A percentile compares a stretch with the other conserved stretches of the same genome.
These are phyloP conservation scores for Fomitopsis palustris DNA, from an alignment of 1,284 basidiomycete genomes.

Conservation along the genomic window DNA sequence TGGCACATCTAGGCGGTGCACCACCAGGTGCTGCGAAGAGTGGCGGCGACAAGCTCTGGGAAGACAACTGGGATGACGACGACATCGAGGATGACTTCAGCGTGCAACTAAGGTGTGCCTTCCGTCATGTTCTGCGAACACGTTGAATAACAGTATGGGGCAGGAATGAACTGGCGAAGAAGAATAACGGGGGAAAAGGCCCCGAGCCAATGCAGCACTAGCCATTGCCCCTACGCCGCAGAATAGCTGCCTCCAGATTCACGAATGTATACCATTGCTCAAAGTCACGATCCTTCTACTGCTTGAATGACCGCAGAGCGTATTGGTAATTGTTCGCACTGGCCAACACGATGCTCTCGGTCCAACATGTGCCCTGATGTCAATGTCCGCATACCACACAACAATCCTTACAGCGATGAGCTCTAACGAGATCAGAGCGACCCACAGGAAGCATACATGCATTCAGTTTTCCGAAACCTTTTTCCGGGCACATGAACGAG, in stretches of 20 bases:
- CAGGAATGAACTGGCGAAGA: slow-evolving; percentile 68
- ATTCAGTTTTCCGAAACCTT: background rate
- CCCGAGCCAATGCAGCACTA: slow-evolving; percentile 55
- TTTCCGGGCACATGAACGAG: slow-evolving; percentile 36
- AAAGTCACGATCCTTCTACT: too few relatives aligned
- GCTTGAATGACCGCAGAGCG: too few relatives aligned
- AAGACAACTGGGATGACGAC: slow-evolving; percentile 99
- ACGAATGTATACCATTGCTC: background rate
- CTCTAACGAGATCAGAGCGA: too few relatives aligned
- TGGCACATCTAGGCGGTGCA: slow-evolving; percentile 71
- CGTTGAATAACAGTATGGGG: background rate
- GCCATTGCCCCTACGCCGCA: background rate
- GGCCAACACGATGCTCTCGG: background rate
- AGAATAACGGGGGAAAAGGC: slow-evolving; percentile 45
- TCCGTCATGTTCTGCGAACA: background rate
- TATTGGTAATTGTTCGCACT: too few relatives aligned
- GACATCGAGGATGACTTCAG: slow-evolving; percentile 98
- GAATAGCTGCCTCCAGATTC: too few relatives aligned
- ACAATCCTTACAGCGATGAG: too few relatives aligned
- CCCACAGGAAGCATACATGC: too few relatives aligned
- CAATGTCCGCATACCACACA: too few relatives aligned
- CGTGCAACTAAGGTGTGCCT: slow-evolving; percentile 82
- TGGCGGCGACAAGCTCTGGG: slow-evolving; percentile 88
- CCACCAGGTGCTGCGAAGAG: slow-evolving; percentile 71
- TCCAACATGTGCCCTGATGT: too few relatives aligned